Base-by-base conservation (phyloP, 1,284 basidiomycete species). In the Tranzscheliella williamsii region DNA sequence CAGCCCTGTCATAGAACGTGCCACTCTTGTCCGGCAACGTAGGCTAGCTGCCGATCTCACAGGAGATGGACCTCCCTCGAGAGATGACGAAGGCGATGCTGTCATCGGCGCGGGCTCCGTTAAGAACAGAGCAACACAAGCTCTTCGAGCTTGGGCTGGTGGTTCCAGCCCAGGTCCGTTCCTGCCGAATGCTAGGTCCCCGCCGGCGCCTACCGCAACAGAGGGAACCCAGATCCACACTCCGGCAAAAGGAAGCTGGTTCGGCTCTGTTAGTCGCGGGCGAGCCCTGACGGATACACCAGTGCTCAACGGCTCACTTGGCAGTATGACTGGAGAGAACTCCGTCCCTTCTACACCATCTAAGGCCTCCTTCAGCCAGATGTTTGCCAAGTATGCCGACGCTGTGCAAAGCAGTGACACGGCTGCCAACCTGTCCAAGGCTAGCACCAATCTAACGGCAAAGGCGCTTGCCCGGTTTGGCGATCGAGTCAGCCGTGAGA, bases 361-460 rank as follows among this genome's bases (percentile, higher is more conserved):
- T 27, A 56, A 55, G 17, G 33, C 34, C 38, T 46, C 44, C 24
- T 33, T 52, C 24, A 52, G 47, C 36, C 61, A 50, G 23, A 53
- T 69, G 12, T 33, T 69, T 30, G 58, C 55, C n/a, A 52, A 60
- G 22, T 71, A 69, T 21, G 63, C 69, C 18, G 68, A 74, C 23
- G 72, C 68, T 3, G 51, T 75, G 13, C 75, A 77, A 26, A 65
- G 58, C 24, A 73, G 70, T 38, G 69, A 77, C 32, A 65, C 73
- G 4, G 73, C 69, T 2, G 75, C 75, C 16, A 71, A 56, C 26
- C 30, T 77, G 5, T 69, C 70, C 32, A 77, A 77, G 38, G 67
- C 66, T 1, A 62, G 70, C 40, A 73, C 75, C 0, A 76, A 77
- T 36, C 50, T 68, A 20, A 70, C 68, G 2, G 75, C 73, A 12